Base-by-base conservation (phyloP, 208 protist species). In the Crithidia expoeki region DNA sequence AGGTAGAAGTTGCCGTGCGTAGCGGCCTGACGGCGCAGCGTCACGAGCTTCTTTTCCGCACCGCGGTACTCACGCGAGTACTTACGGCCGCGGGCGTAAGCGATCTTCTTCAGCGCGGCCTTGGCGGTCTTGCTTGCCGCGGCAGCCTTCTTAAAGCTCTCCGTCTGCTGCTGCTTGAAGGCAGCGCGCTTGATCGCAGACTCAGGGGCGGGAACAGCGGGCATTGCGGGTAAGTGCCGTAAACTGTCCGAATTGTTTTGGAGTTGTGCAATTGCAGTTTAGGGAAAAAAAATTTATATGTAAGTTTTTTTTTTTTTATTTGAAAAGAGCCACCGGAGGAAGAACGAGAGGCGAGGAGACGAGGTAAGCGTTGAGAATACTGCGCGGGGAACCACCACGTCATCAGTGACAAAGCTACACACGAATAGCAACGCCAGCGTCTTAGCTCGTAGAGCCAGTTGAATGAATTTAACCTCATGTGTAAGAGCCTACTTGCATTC, bases 31-130 rank as follows among this genome's bases (percentile, higher is more conserved):
- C 97, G 92, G 57, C 92, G 81, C 46, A 94, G 62, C 65, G 77
- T 81, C 70, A 98, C 85, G 17, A 96, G 68, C 61, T 89, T 78
- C 63, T 93, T 89, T 81, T 99, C 97, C 0, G 53, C 51, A n/a
- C 74, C 61, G 53, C 84, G 80, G 97, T 99, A 99, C 88, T 99
- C 94, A 65, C 94, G 91, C 7, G 90, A 96, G 91, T 99, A 99
- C 81, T 90, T 83, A 66, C 90, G 84, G 36, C 82, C 89, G 59
- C 90, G 85, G 44, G 64, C 10, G 77, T 93, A 92, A 25, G 86
- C 86, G 21, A 79, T 42, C 81, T 90, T 91, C 86, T 89, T 93
- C 67, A 92, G 78, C 14, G 85, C 68, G 63, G 71, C 53, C 83
- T 85, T 86, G 32, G 81, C 84, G 21, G 81, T 80, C 83, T 92